These are phyloP conservation scores for Solanum virginianum DNA, from an alignment of 257 asterid species.

Conservation along the genomic window DNA sequence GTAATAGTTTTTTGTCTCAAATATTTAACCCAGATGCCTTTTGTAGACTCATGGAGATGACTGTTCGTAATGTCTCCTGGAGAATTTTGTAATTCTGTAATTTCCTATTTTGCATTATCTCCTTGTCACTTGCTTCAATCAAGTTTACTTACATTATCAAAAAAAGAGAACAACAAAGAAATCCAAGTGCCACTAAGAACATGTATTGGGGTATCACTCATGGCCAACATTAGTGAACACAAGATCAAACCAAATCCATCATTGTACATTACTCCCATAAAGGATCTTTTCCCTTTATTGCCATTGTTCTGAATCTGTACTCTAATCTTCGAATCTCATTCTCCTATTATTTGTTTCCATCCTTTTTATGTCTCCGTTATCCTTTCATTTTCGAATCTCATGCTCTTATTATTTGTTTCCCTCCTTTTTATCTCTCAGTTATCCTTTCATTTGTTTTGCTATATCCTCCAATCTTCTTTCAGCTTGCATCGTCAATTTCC, in stretches of 20 bases:
- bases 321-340: background rate
- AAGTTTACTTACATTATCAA: background rate
- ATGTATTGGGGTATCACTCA: background rate
- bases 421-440: background rate
- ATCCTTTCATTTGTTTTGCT: background rate
- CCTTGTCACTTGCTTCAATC: background rate
- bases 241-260: background rate
- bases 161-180: background rate
- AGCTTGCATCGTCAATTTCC: background rate
- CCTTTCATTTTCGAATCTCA: background rate
- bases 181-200: background rate
- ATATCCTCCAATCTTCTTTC: background rate
- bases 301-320: background rate
- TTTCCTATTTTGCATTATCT: background rate
- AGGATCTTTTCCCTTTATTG: background rate
- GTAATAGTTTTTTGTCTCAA: background rate
- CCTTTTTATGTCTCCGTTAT: background rate
- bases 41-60: background rate
- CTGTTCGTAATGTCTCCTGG: background rate
- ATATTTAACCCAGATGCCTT: background rate
- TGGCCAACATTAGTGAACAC: background rate
- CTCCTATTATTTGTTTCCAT: background rate
- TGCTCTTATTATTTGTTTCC: background rate
- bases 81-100: background rate
- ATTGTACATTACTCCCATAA: background rate